Base-by-base conservation (phyloP, 2,329 filamentous ascomycete species). In the Ophiostoma tasmaniense region DNA sequence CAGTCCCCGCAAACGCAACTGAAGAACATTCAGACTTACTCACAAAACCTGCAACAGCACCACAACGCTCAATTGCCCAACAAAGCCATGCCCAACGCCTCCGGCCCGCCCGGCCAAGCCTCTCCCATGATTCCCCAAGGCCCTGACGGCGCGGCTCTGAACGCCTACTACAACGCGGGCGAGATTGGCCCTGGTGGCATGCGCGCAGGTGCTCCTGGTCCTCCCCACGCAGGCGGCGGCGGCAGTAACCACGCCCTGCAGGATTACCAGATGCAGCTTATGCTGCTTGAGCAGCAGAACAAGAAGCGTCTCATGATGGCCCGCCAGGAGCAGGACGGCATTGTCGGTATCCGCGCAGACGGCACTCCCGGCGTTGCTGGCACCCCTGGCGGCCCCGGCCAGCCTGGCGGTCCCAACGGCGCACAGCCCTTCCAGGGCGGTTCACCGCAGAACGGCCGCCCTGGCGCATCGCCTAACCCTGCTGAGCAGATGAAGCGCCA, bases 181-280 rank as follows among this genome's bases (percentile, higher is more conserved):
- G 87, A 89, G 45, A 85, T 90, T 80, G 82, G 80, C 65, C 83
- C 84, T 30, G 82, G 79, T 61, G 84, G 81, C 68, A 89, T 92
- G 81, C 84, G 89, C 69, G 39, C 17, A 45, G 42, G 22, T 20
- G 66, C 25, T 1, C 42, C 66, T 7, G 66, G 66, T 8, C 25
- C 42, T 20, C 79, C 78, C 42, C 82, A 83, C 72, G 79, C 79
- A 20, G 82, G 79, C 71, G 83, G 79, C 71, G 83, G 79, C 74
- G 84, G 81, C 66, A 90, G 89, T 78, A 94, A 92, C 76, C 90
- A 93, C 77, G 91, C 91, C 28, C 82, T 94, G 64, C 90, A 93
- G 78, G 91, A 95, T 77, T 94, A 94, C 75, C 91, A 94, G 80
- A 93, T 93, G 90, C 91, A 94, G 77, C 80, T 94, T 76, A 94